Conservation (phyloP, 1,284 basidiomycete genomes). For the Xerocomus minutiporus region DNA sequence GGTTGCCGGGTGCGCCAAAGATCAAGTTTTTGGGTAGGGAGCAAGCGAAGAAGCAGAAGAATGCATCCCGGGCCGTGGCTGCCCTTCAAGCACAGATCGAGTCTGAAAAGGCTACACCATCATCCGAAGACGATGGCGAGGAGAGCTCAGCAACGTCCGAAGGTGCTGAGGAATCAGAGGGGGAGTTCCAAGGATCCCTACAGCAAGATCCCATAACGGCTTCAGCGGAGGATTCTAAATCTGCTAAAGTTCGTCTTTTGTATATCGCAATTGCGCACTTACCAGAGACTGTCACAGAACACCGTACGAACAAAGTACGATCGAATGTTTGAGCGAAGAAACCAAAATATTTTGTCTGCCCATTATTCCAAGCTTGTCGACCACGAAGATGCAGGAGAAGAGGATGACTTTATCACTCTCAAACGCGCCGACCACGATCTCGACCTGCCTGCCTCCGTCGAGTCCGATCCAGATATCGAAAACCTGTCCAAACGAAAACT, state of each 20-base stretch:
- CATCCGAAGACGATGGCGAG: conserved; percentile 31
- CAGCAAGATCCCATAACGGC: background rate
- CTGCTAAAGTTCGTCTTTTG: conserved; percentile 31
- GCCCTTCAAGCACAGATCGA: conserved; percentile 36
- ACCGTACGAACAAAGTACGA: conserved; percentile 92
- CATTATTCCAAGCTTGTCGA: conserved; percentile 91
- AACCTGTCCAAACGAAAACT: conserved; percentile 50
- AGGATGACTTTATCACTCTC: conserved; percentile 90
- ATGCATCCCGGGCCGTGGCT: conserved; percentile 49
- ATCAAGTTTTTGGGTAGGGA: conserved; percentile 86
- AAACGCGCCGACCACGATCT: conserved; percentile 88
- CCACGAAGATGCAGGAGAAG: conserved; percentile 50
- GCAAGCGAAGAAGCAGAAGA: conserved; percentile 71
- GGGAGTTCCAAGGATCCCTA: conserved; percentile 4
- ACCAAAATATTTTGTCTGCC: conserved; percentile 88
- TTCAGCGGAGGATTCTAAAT: conserved; percentile 12
- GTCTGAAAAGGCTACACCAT: conserved; percentile 26
- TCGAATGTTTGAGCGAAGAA: conserved; percentile 96
- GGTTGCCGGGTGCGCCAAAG: conserved; percentile 92
- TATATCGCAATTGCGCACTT: background rate
- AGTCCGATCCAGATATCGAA: conserved; percentile 43
- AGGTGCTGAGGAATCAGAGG: conserved; percentile 22
- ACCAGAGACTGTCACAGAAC: conserved; percentile 20
- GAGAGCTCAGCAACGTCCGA: conserved; percentile 27
- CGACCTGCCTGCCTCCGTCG: conserved; percentile 48